Evolutionary conservation across 2,329 filamentous ascomycete species (phyloP).

Genomic region (Botryotinia calthae): DNA sequence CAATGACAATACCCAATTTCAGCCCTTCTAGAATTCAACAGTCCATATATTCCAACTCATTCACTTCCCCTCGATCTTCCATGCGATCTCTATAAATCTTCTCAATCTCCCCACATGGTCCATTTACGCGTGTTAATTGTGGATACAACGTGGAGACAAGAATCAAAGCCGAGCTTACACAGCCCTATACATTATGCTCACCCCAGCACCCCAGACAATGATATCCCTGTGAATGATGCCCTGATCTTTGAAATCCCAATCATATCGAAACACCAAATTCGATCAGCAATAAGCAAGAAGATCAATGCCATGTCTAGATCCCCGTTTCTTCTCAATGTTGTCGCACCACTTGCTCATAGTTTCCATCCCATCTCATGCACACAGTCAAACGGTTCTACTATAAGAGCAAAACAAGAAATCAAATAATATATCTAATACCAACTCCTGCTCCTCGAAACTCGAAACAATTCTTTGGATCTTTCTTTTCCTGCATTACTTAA

Average conservation of each 20-base stretch:
- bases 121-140: slow-evolving; percentile 6
- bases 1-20: not conserved
- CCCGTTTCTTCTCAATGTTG: slow-evolving; percentile 1
- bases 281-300: slow-evolving; percentile 2
- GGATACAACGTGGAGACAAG: slow-evolving; percentile 5
- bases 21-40: not conserved
- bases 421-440: slow-evolving; percentile 9
- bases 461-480: not conserved
- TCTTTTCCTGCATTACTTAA: not conserved
- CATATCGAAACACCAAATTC: not conserved
- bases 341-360: not conserved
- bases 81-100: not conserved
- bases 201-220: slow-evolving; percentile 1
- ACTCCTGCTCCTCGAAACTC: not conserved
- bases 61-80: not conserved
- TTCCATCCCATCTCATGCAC: slow-evolving; percentile 4
- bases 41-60: not conserved
- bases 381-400: not conserved
- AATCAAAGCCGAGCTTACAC: not conserved
- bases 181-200: slow-evolving; percentile 14
- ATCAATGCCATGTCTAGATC: slow-evolving; percentile 2
- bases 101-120: slow-evolving; percentile 9
- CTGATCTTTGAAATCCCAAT: not conserved
- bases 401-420: not conserved
- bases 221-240: slow-evolving; percentile 1